phyloP scores from a whole-genome alignment of 306 rosid genomes.

The Gynostemma pentaphyllum region DNA sequence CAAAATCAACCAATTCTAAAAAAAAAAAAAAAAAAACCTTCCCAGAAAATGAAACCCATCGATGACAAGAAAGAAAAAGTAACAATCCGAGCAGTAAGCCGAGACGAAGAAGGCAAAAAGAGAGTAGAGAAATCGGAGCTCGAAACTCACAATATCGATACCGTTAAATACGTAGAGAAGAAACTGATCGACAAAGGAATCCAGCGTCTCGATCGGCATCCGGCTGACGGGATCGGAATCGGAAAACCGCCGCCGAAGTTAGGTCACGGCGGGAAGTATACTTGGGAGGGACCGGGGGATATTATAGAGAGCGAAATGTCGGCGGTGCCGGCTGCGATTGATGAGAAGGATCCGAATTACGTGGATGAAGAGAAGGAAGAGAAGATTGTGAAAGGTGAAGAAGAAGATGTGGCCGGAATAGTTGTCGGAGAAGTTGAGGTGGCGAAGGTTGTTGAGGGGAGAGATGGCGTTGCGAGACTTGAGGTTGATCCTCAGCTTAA shows the following conservation, averaged over 20 bases:
- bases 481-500: conserved; percentile 53
- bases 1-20: neutral
- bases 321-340: conserved; percentile 53
- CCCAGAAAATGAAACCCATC: conserved; percentile 38
- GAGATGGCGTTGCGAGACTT: conserved; percentile 44
- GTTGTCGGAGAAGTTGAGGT: conserved; percentile 58
- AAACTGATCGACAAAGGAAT: conserved; percentile 58
- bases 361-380: conserved; percentile 47
- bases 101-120: conserved; percentile 56
- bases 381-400: conserved; percentile 18
- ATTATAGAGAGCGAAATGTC: conserved; percentile 22
- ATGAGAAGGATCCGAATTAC: conserved; percentile 68
- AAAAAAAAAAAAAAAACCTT: neutral
- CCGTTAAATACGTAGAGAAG: conserved; percentile 48
- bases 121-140: conserved; percentile 43
- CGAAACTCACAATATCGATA: conserved; percentile 43
- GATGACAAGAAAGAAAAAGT: conserved; percentile 39
- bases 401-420: conserved; percentile 16
- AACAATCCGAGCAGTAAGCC: conserved; percentile 44
- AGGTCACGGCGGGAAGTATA: conserved; percentile 76
- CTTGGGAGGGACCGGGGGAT: conserved; percentile 72
- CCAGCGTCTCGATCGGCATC: conserved; percentile 63
- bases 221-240: conserved; percentile 35
- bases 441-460: conserved; percentile 26
- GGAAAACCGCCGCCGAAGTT: conserved; percentile 43